Base-by-base conservation (phyloP, 2,329 filamentous ascomycete species). In the Paramyrothecium sp. region DNA sequence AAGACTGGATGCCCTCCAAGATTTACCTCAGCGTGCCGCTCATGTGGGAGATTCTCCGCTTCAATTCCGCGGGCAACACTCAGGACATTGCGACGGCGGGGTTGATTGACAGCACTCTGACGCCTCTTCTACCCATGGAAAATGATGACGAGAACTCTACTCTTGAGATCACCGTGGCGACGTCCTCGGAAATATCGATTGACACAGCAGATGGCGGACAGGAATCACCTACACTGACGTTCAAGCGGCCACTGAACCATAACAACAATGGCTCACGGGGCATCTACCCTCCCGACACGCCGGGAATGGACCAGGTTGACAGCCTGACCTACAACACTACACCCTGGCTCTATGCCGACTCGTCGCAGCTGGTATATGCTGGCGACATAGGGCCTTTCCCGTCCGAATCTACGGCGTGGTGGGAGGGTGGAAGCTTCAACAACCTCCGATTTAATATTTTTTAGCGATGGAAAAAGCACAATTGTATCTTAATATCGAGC, bases 21-120 rank as follows among this genome's bases (percentile, higher is more conserved):
- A 81, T 82, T 51, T 77, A 81, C 60, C 78, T 82, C 38, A 81
- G 78, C 58, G 77, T 81, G 1, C 77, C 78, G 2, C 62, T 82
- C 4, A 81, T 82, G 80, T 82, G 80, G 80, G 77, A 80, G 41
- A 76, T 81, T 11, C 65, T 82, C 3, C 78, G 81, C 55, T 76
- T 81, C 63, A 79, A 77, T 62, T 80, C 71, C 30, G 70, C 69
- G 8, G 67, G 73, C 0, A 71, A 75, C 19, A 65, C 71, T 1
- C 71, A 70, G 7, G 72, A 75, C 13, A 66, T 69, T 2, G 68
- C 75, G 1, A 67, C 67, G 0, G 68, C 72, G 3, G 74, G 77
- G 3, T 66, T 82, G 2, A 69, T 81, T 2, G 74, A 79, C 55
- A 63, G 72, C 1, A 78, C 78, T 0, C 72, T 81, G 3, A 68